These are phyloP conservation scores for Rhizodiscina lignyota DNA, from an alignment of 495 filamentous ascomycete species.

Conservation along the genomic window DNA sequence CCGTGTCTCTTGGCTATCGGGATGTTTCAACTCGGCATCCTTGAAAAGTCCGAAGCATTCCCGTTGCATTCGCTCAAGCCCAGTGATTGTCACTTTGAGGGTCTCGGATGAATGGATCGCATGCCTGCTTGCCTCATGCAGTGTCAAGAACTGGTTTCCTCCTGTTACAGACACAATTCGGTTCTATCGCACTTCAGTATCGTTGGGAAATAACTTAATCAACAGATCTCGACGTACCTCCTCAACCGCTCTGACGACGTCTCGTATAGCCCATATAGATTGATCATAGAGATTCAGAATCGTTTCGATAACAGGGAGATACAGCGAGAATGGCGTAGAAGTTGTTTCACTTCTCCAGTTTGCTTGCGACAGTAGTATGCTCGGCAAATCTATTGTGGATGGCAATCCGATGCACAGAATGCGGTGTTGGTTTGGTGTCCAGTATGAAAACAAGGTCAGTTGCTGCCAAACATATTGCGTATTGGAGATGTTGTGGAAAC, in stretches of 20 bases:
- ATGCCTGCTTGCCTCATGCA: conserved; percentile 8
- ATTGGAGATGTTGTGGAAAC: conserved; percentile 19
- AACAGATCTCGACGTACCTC: background rate
- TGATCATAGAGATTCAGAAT: background rate
- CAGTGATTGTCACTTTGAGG: conserved; percentile 1
- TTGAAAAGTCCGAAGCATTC: background rate
- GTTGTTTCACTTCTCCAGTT: background rate
- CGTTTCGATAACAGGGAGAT: conserved; percentile 10
- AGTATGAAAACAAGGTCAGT: background rate
- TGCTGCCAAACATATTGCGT: conserved; percentile 17
- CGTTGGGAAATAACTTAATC: background rate
- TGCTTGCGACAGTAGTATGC: background rate
- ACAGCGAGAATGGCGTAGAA: conserved; percentile 6
- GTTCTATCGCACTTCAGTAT: background rate
- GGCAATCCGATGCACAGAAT: background rate
- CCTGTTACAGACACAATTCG: background rate
- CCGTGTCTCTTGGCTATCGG: background rate
- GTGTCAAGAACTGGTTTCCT: conserved; percentile 2
- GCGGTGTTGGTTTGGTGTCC: background rate
- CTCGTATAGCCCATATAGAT: background rate
- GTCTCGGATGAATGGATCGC: conserved; percentile 9
- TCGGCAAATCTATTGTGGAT: background rate
- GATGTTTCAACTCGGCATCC: no score
- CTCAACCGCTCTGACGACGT: background rate
- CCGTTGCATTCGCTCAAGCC: background rate